Evolutionary conservation across 1,139 yeast species (phyloP), one percentile per base, ranked within the genome.

Genomic region (Hansenula anomala): DNA sequence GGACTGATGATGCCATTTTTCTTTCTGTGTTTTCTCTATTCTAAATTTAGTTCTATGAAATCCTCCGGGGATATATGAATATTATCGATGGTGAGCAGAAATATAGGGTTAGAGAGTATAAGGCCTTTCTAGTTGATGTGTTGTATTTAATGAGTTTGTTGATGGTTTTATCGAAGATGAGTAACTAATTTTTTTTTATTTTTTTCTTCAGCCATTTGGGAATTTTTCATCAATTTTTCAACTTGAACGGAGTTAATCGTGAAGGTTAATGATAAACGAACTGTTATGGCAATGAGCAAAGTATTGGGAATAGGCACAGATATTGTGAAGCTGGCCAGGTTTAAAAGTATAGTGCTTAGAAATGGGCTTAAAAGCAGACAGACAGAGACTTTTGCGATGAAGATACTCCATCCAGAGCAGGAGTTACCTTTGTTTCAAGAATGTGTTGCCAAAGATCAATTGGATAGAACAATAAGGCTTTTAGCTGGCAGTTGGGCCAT

Each of bases 1-100:
- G 79, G 33, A 88, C 75, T 7, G 96, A 79, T 14, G 95, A 85
- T 2, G 97, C 95, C 97, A 88, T 88, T 17, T 13, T 24, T 20
- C 9, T 6, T 6, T 6, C 6, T 3, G 15, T 15, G 8, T 14
- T 11, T 14, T 6, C 22, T 20, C 22, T 20, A 20, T 6, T 9
- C 22, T 20, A 20, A 6, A n/a, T n/a, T n/a, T n/a, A n/a, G n/a
- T n/a, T n/a, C n/a, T n/a, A n/a, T n/a, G n/a, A 9, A 9, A 20
- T 20, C 22, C 22, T 6, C 22, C 29, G 9, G 17, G 17, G 29
- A 16, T 9, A 15, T 15, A 6, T 29, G 12, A 20, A 20, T 9
- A 6, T 6, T 14, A 10, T 15, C 18, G 9, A 23, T 23, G n/a
- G 25, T 8, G 25, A 23, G 25, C 5, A 23, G 9, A 23, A 23